Base-by-base conservation (phyloP, 2,329 filamentous ascomycete genomes). In the Akanthomyces uredinophilus region DNA sequence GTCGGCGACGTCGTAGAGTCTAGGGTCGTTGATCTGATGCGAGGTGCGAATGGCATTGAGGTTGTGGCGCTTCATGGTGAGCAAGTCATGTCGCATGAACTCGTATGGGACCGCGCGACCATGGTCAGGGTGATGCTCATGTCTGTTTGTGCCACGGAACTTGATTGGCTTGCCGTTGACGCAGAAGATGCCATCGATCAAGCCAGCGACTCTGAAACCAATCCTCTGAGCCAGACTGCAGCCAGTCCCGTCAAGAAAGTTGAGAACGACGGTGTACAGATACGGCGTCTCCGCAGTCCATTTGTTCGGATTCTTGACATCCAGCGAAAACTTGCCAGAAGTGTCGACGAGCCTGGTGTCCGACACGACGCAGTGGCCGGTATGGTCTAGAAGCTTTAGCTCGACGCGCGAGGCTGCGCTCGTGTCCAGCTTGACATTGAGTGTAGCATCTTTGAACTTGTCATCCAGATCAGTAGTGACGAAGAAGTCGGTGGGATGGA, bases 201-300 rank as follows among this genome's bases (percentile, higher is more conserved):
- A 78, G 66, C 87, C 84, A 0, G 86, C 78, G 7, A 78, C 77
- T 3, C 87, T 83, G 68, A 91, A 90, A 0, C 88, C 88, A 5
- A 89, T 76, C 0, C 77, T 78, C 24, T 89, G 86, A 0, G 74
- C 69, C 16, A 86, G 70, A 22, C 72, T 77, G 65, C 74, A 66
- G 11, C 59, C 64, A 4, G 54, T 55, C 3, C 63, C 63, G 44
- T 69, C 68, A 16, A 71, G 67, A 41, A 77, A 72, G 16, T 72
- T 76, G 16, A 78, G 69, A 13, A 75, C 68, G 1, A 84, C 66
- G 1, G 78, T 79, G 43, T 90, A 90, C 0, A 90, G 72, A 60
- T 84, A 78, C 0, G 87, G 87, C 0, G 83, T 84, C 71, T 91
- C 88, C 0, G 87, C 88, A 0, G 87, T 88, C 88, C 88, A 91